Base-by-base conservation (phyloP, 1,139 yeast genomes). In the Taphrina populina region DNA sequence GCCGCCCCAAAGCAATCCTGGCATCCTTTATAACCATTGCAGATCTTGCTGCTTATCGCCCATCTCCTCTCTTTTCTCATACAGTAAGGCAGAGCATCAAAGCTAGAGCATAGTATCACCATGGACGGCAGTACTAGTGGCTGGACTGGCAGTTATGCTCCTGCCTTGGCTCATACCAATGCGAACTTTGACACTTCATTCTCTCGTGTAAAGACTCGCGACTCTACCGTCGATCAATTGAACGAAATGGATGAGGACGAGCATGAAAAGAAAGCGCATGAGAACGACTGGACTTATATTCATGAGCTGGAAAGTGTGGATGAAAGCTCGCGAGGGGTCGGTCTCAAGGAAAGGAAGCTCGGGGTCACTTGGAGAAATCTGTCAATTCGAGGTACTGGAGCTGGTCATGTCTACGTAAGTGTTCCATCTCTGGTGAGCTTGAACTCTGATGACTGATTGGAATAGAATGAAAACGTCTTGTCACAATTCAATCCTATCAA, bases 321-420 rank as follows among this genome's bases (percentile, higher is more conserved):
- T 4, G 40, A 35, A 24, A 15, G 19, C 4, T 13, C 27, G 29
- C 26, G 23, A 17, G 63, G 65, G 27, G 73, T 71, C 51, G 76
- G 75, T 62, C 79, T 80, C 59, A 70, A 73, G 46, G 73, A 71
- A 58, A 7, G 32, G 20, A 17, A 21, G 2, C 29, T 43, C 58
- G 95, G 95, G 7, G 74, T 88, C 30, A 77, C 83, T 2, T 88
- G 82, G 74, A 76, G 78, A 60, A 71, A 85, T 64, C 70, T 88
- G 62, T 71, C 84, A 56, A 92, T 90, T 1, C 78, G 74, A 61
- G 96, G 95, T 58, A 76, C 77, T 57, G 88, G 92, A 7, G 75
- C 84, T 2, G 73, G 78, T 27, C 78, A 80, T 37, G 76, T 79
- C 20, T 73, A 70, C 61, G 79, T 77, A 39, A 77, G 78, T 27